phyloP scores from a whole-genome alignment of 805 yeast species.

The Jamesozyma piceae region DNA sequence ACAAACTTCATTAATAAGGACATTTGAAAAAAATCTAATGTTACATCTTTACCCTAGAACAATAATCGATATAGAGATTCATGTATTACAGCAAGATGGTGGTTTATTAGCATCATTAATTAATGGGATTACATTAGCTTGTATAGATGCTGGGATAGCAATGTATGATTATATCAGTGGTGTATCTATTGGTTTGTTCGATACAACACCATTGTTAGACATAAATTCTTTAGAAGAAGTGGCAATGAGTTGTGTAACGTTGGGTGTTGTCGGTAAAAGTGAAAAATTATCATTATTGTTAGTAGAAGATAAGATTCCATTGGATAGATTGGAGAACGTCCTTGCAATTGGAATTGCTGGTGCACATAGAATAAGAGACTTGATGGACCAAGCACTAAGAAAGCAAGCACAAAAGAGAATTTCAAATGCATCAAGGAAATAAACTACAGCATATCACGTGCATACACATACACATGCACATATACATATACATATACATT shows the following conservation, averaged over 20 bases:
- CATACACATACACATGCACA: neutral
- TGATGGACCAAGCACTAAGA: slow-evolving; percentile 81
- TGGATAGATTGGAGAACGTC: slow-evolving; percentile 68
- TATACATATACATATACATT: neutral
- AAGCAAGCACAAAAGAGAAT: slow-evolving; percentile 57
- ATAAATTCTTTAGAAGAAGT: slow-evolving; percentile 73
- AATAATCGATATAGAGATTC: slow-evolving; percentile 60
- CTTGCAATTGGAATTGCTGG: slow-evolving; percentile 82
- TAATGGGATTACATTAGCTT: slow-evolving; percentile 80
- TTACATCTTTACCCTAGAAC: slow-evolving; percentile 75
- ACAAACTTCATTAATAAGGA: slow-evolving; percentile 54
- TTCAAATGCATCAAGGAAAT: slow-evolving; percentile 29
- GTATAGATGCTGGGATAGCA: slow-evolving; percentile 91
- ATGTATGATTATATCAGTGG: slow-evolving; percentile 86
- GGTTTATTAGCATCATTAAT: slow-evolving; percentile 71
- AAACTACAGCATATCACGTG: neutral
- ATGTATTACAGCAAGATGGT: slow-evolving; percentile 84
- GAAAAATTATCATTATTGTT: slow-evolving; percentile 70
- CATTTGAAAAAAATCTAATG: slow-evolving; percentile 67
- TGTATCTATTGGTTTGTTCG: slow-evolving; percentile 70
- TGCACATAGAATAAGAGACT: slow-evolving; percentile 66
- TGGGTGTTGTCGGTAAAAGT: slow-evolving; percentile 76
- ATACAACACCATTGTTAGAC: slow-evolving; percentile 71
- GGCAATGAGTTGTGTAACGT: slow-evolving; percentile 71
- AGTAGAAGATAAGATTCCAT: slow-evolving; percentile 75